Base-by-base conservation (phyloP, 2,329 filamentous ascomycete species). In the Aspergillus vadensis region DNA sequence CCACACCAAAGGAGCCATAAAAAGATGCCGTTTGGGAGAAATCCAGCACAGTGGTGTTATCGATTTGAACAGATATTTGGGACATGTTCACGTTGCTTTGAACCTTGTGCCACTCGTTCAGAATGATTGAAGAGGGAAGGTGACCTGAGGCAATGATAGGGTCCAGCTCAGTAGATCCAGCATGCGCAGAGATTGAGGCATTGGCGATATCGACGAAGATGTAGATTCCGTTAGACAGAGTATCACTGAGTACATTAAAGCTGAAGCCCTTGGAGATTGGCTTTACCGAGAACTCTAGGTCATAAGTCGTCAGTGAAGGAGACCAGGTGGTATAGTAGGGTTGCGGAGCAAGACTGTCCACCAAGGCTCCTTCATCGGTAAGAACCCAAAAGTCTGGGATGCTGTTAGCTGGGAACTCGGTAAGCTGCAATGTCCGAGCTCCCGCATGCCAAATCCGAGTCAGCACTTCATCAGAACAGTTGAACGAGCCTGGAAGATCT, bases 1-100 rank as follows among this genome's bases (percentile, higher is more conserved):
- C 74, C 5, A 76, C 39, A 0, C 74, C 72, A 47, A 72, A 75
- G 1, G 72, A 73, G 12, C 72, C 74, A 27, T 59, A 70, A 56
- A 72, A 70, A 1, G 65, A 54, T 6, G 64, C 54, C 1, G 66
- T 71, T 44, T 75, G 73, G 15, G 65, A 63, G 43, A 76, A 64
- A 15, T 66, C 50, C 21, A 75, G 43, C 4, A 71, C 65, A 6
- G 55, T 41, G 5, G 32, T 4, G 17, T 49, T 39, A 10, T 61
- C 19, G 15, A 65, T 63, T 1, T 23, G n/a, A 25, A 65, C 25
- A 19, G 19, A 55, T 4, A 65, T 43, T 1, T 59, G 38, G 2
- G 55, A 47, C 21, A 57, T 12, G 19, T 65, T 58, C n/a, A 63
- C 63, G 8, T 19, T 43, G 10, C 36, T 51, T n/a, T 21, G 39